Base-by-base conservation (phyloP, 192 early-diverging fungal genomes). In the Coemansia sp. region DNA sequence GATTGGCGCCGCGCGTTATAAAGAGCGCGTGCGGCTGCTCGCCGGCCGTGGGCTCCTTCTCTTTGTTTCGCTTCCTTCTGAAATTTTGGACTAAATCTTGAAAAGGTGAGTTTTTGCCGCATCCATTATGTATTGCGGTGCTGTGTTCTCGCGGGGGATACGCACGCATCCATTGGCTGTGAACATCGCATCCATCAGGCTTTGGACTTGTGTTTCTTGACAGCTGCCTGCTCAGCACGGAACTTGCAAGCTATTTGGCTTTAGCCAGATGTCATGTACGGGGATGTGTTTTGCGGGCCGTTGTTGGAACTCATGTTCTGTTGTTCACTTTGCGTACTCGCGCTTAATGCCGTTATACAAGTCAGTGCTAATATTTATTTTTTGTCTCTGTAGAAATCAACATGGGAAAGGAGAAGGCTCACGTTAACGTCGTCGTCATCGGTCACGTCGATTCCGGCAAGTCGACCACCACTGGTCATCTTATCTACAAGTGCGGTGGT, bases 391-490 rank as follows among this genome's bases (percentile, higher is more conserved):
- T 49, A 60, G 59, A 60, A 72, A 63, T 67, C 71, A 84, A 69
- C 63, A 88, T 89, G 88, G 87, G 88, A 73, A 93, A 94, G 84
- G 92, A 94, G 75, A 95, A 95, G 87, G 79, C 72, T 83, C 93
- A 95, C 88, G 85, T 93, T 82, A 90, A 91, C 87, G 87, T 93
- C 86, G 91, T 92, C 85, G 93, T 98, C 85, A 94, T 94, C 84
- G 94, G 96, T 76, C 95, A 98, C 94, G 96, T 98, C 90, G 96
- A 97, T 89, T 98, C 95, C 81, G 95, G 97, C 85, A 98, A 98
- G 89, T 98, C 95, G 81, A 98, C 97, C 88, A 97, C 95, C 81
- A 97, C 95, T 72, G 97, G 97, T 85, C 97, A 96, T 87, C 88
- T 98, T 86, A 93, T 98, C 88, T 97, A 95, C 91, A 94, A 97